Evolutionary conservation across 1,284 basidiomycete species (phyloP), one percentile per base, ranked within the genome.

Genomic region (Hortiboletus rubellus): DNA sequence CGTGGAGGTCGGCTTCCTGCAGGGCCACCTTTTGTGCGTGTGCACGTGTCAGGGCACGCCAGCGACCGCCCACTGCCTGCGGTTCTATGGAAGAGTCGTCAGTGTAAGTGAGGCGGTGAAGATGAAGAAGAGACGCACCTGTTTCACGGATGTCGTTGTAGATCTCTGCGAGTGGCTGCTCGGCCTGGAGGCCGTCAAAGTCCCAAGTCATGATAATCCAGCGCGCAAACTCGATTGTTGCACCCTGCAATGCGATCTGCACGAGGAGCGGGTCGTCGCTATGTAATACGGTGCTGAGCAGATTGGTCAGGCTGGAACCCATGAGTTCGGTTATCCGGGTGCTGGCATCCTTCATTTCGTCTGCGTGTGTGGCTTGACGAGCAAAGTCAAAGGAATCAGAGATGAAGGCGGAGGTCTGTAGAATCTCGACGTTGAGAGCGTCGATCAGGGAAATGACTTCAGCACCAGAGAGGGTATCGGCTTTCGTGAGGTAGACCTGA

Each of bases 231-330:
- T 74, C 74, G 12, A 72, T 69, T 50, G 80, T 74, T 7, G 71
- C 74, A 6, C 77, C 76, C 60, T 84, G 82, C 42, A 85, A 64
- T 0, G 81, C 79, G 47, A 80, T 75, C 49, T 83, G 82, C n/a
- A 85, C 71, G 42, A 81, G 65, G 51, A 78, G 72, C 0, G 78
- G 74, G 64, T 82, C 78, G 38, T 73, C 74, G 43, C 69, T 54
- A 47, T 81, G 75, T 49, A 72, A 63, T 6, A 73, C 66, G 1
- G 63, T 58, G 57, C 64, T 60, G 49, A 80, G 66, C 41, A 79
- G 55, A 10, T 70, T 63, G 0, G 74, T 69, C 61, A 82, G 66
- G 31, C 70, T 61, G 38, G 66, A 27, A 12, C 75, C 76, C 70
- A 80, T 64, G 64, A 77, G 69, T 56, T 77, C 69, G 56, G 67